Percentiles rank a stretch among this genome's conserved stretches.
Conservation (phyloP, 2,329 filamentous ascomycete species). For the Purpureocillium takamizusanense region DNA sequence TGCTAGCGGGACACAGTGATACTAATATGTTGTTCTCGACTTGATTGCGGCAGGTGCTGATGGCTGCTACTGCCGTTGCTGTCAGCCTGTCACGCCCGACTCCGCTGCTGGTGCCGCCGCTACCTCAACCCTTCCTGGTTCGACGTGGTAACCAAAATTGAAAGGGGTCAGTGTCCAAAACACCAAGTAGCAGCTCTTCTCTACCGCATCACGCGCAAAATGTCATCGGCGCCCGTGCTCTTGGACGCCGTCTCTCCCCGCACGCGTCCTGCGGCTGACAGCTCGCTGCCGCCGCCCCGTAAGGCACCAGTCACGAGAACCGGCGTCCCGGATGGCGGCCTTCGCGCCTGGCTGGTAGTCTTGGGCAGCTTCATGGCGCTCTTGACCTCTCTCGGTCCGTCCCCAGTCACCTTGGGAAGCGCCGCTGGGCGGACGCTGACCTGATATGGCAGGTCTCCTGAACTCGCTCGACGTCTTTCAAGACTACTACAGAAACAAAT, state of each 20-base stretch:
- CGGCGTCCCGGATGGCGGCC: slow-evolving; percentile 14
- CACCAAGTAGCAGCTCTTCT: too few relatives aligned
- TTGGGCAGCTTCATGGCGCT: slow-evolving; percentile 21
- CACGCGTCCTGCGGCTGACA: neutral
- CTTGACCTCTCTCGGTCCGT: slow-evolving; percentile 17
- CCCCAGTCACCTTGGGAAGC: neutral
- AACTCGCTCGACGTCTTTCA: slow-evolving; percentile 47
- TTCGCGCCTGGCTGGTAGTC: slow-evolving; percentile 21
- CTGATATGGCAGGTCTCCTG: slow-evolving; percentile 12
- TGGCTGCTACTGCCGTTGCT: too few relatives aligned
- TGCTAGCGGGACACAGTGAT: too few relatives aligned
- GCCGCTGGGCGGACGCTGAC: neutral
- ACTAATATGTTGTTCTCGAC: too few relatives aligned
- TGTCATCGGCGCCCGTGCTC: neutral
- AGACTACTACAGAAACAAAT: slow-evolving; percentile 33
- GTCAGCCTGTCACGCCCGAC: too few relatives aligned
- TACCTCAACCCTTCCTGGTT: too few relatives aligned
- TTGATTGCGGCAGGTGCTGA: too few relatives aligned
- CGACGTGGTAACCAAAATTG: too few relatives aligned
- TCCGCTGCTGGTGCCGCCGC: too few relatives aligned
- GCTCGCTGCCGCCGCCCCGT: neutral
- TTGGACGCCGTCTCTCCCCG: neutral
- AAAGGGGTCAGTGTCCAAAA: too few relatives aligned
- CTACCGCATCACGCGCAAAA: too few relatives aligned
- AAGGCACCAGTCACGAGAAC: neutral